Base-by-base conservation (phyloP, 306 rosid species). In the Canavalia ensiformis region DNA sequence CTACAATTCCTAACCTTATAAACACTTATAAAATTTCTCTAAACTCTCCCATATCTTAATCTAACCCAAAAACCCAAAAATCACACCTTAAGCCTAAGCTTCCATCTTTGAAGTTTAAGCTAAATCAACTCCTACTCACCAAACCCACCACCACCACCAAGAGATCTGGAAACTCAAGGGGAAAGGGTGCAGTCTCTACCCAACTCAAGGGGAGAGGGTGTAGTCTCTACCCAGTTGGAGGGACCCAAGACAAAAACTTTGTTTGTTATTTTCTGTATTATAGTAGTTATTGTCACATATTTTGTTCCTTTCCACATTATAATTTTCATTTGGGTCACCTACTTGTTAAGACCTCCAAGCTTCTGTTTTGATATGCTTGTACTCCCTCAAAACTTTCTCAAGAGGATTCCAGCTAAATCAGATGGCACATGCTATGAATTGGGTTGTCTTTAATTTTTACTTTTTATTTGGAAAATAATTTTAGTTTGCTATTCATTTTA, bases 391-490 rank as follows among this genome's bases (percentile, higher is more conserved):
- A 84, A 86, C 30, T 88, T 88, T 69, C 85, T 88, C 42, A 86
- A 88, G 49, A 88, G 90, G 69, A 75, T 88, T 90, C 88, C 92
- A 78, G 90, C 92, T 13, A 88, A 82, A 76, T 81, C 88, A 50
- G 92, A 88, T 46, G 60, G 79, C 83, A 18, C 25, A 29, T 88
- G 85, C 77, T 86, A 2, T 88, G 83, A 88, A 52, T 25, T 75
- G 4, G 25, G 55, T 60, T 39, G 7, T 37, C 41, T 37, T 37
- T 4, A 37, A 2, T 37, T 37, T 18, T 37, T 37, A 4, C 41
- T 37, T 37, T 37, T 37, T 4, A 2, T 37, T 37, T 37, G 41
- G 4, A 37, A 37, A 37, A 0, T 37, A 37, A 2, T 0, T 37
- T 37, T 0, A 37, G 41, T 37, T 2, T 37, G 2, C 4, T 37